Percentiles rank a stretch among this genome's conserved stretches.
These are phyloP conservation scores for Carallia pectinifolia DNA, from an alignment of 345 rosid genomes.

Conservation along the genomic window DNA sequence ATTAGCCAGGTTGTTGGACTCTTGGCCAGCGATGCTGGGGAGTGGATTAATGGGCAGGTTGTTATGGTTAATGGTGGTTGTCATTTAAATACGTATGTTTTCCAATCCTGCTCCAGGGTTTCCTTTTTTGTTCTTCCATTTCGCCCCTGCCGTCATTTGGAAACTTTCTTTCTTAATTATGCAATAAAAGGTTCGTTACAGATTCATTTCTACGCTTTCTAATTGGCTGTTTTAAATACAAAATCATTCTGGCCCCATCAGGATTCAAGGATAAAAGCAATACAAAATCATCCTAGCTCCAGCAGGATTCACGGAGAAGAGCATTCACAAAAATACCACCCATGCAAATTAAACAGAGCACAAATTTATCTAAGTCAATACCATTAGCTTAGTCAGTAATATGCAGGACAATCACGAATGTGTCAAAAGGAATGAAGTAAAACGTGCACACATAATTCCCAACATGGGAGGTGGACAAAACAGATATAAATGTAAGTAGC, in stretches of 20 bases:
- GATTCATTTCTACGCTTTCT: too few species aligned
- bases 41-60: constrained; percentile 62
- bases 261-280: too few species aligned
- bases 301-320: too few species aligned
- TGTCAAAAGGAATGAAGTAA: constrained; percentile 48
- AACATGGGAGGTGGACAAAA: constrained; percentile 81
- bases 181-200: too few species aligned
- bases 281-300: too few species aligned
- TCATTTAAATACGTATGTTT: constrained; percentile 22
- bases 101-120: not conserved
- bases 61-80: constrained; percentile 50
- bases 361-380: not conserved
- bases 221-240: too few species aligned
- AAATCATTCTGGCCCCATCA: too few species aligned
- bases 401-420: not conserved
- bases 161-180: too few species aligned
- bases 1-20: constrained; percentile 47
- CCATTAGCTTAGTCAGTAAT: not conserved
- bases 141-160: too few species aligned
- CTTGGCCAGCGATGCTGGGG: constrained; percentile 48
- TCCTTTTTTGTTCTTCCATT: too few species aligned
- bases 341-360: too few species aligned
- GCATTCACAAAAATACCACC: too few species aligned
- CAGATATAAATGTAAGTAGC: constrained; percentile 88
- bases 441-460: constrained; percentile 51